Conservation (phyloP, 192 early-diverging fungal species). For the Dimargaris cristalligena region DNA sequence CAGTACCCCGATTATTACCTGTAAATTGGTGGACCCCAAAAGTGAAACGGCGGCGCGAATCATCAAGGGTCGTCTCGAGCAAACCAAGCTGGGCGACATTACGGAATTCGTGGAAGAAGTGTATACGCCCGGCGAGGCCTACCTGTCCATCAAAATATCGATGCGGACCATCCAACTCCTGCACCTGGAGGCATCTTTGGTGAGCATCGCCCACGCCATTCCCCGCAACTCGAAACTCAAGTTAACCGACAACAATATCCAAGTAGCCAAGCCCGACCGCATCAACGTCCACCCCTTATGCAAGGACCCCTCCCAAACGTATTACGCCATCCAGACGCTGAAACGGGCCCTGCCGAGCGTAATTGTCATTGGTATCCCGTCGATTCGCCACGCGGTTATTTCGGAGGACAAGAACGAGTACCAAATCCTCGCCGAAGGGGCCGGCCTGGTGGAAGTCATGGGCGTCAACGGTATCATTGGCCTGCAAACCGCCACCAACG, state of each 20-base stretch:
- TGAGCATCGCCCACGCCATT: conserved; percentile 64
- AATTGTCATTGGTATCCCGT: conserved; percentile 72
- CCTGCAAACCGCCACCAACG: conserved; percentile 60
- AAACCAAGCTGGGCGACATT: conserved; percentile 78
- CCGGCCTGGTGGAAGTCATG: conserved; percentile 86
- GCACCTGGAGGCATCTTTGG: conserved; percentile 75
- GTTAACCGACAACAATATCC: conserved; percentile 53
- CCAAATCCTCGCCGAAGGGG: conserved; percentile 77
- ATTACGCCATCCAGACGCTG: conserved; percentile 60
- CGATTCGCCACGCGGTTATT: conserved; percentile 76
- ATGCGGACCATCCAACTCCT: conserved; percentile 65
- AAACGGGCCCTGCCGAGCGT: conserved; percentile 76
- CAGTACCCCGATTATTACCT: conserved; percentile 77
- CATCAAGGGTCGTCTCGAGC: conserved; percentile 92
- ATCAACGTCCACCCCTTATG: conserved; percentile 46
- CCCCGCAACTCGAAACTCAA: conserved; percentile 71
- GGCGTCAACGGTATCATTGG: conserved; percentile 84
- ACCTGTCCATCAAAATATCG: conserved; percentile 67
- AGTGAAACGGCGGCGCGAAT: conserved; percentile 71
- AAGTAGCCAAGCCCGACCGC: conserved; percentile 36
- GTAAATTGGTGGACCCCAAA: conserved; percentile 45
- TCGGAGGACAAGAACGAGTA: conserved; percentile 32
- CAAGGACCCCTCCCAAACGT: conserved; percentile 39
- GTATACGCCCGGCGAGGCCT: conserved; percentile 53
- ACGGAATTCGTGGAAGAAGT: conserved; percentile 90